Evolutionary conservation across 345 rosid genomes (phyloP).

Genomic region (Alliaria petiolata): DNA sequence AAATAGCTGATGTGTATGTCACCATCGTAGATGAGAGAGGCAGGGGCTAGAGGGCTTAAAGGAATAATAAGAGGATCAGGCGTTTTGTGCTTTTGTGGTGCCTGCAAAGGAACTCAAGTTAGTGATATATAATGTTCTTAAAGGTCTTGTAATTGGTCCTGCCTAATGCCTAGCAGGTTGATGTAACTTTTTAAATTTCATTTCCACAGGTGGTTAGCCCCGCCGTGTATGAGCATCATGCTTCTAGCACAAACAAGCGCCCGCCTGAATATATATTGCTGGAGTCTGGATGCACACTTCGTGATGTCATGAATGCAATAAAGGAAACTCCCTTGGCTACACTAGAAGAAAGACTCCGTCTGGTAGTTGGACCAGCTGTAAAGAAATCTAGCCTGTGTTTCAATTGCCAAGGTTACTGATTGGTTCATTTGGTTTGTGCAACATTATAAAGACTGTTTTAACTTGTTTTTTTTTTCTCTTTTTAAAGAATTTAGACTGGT

Average conservation of each 20-base stretch:
- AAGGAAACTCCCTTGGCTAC: constrained; percentile 57
- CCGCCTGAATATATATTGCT: constrained; percentile 75
- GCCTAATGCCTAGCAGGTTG: neutral
- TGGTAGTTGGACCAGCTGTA: constrained; percentile 46
- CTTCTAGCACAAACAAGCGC: constrained; percentile 76
- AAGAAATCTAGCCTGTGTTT: constrained; percentile 62
- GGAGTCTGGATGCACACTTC: constrained; percentile 74
- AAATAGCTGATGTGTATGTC: constrained; percentile 1
- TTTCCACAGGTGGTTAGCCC: constrained; percentile 58
- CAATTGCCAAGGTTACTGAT: constrained; percentile 76
- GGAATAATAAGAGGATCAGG: constrained; percentile 68
- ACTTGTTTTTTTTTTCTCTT: neutral
- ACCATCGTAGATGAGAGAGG: constrained; percentile 38
- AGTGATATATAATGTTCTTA: constrained; percentile 28
- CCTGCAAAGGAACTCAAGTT: constrained; percentile 62
- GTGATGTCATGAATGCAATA: constrained; percentile 75
- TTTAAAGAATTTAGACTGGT: neutral
- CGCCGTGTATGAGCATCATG: constrained; percentile 67
- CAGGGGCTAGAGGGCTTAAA: constrained; percentile 44
- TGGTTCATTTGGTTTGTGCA: constrained; percentile 16
- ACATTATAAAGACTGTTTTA: neutral
- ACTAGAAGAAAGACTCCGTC: constrained; percentile 52
- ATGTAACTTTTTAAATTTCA: neutral
- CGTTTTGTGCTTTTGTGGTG: constrained; percentile 64
- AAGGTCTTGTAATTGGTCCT: neutral